Evolutionary conservation across 371 early-diverging fungal species (phyloP).

Genomic region (Mycotypha africana): DNA sequence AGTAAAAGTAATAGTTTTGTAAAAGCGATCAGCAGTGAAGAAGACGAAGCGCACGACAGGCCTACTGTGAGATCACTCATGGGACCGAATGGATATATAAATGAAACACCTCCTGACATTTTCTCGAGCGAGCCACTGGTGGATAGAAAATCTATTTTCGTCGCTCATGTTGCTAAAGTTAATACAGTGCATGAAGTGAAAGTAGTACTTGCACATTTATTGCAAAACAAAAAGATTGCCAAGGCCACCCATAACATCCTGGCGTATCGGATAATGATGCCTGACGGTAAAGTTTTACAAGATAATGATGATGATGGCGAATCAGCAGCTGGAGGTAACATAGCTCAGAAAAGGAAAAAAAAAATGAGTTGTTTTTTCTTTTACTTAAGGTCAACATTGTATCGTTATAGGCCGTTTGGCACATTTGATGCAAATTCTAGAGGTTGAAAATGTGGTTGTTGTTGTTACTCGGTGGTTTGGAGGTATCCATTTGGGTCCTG

Average conservation of each 20-base stretch:
- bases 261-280: constrained; percentile 75
- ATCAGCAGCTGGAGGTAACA: constrained; percentile 69
- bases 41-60: constrained; percentile 10
- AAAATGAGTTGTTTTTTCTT: background rate
- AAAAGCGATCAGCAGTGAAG: background rate
- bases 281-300: constrained; percentile 53
- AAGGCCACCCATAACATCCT: constrained; percentile 87
- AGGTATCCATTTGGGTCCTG: constrained; percentile 78
- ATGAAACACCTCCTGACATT: constrained; percentile 24
- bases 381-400: background rate
- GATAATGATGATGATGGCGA: constrained; percentile 86
- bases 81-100: constrained; percentile 3
- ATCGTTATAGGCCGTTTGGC: constrained; percentile 53
- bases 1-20: background rate
- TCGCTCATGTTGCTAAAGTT: constrained; percentile 77
- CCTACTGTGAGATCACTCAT: constrained; percentile 20
- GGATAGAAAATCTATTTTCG: constrained; percentile 84
- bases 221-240: constrained; percentile 72
- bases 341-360: background rate
- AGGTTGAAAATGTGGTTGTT: constrained; percentile 72
- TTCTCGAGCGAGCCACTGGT: constrained; percentile 51
- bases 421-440: constrained; percentile 72
- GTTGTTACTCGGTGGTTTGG: constrained; percentile 92
- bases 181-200: constrained; percentile 52
- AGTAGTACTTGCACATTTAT: constrained; percentile 51